Percentiles rank a stretch among this genome's conserved stretches.
Evolutionary conservation across 192 early-diverging fungal species (phyloP).

Genomic region (Linnemannia hyalina): DNA sequence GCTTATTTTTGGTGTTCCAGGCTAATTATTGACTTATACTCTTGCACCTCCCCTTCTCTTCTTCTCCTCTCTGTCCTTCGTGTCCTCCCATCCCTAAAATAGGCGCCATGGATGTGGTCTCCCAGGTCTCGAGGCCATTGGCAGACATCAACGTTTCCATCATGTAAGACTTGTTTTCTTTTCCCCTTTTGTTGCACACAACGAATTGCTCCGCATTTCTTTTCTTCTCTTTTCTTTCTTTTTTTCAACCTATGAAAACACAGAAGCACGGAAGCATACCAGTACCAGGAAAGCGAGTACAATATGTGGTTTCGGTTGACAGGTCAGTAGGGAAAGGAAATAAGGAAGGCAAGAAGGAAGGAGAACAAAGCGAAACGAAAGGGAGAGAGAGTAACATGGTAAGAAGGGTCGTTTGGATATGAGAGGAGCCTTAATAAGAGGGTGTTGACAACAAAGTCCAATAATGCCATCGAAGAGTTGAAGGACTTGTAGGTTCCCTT

Average conservation of each 20-base stretch:
- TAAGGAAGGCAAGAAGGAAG: background rate
- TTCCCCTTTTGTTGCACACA: background rate
- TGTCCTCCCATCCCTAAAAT: constrained; percentile 4
- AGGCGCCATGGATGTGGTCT: constrained; percentile 45
- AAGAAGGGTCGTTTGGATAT: background rate
- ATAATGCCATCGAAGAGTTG: background rate
- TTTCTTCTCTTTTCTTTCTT: background rate
- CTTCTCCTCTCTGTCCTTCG: background rate
- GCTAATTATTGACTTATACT: background rate
- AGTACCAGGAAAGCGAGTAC: background rate
- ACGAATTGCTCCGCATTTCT: background rate
- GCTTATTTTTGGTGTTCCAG: background rate
- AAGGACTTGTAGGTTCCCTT: background rate
- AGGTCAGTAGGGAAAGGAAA: constrained; percentile 4
- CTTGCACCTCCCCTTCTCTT: background rate
- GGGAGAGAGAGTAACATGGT: background rate
- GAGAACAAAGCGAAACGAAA: background rate
- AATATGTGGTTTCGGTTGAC: constrained; percentile 3
- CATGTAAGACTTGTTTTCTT: constrained; percentile 35
- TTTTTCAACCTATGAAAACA: background rate
- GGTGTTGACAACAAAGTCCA: background rate
- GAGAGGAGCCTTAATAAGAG: background rate
- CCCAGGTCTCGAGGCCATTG: constrained; percentile 44
- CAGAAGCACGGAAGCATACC: background rate
- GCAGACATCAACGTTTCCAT: constrained; percentile 54